Conservation (phyloP, 2,329 filamentous ascomycete species). For the Alternaria solani region DNA sequence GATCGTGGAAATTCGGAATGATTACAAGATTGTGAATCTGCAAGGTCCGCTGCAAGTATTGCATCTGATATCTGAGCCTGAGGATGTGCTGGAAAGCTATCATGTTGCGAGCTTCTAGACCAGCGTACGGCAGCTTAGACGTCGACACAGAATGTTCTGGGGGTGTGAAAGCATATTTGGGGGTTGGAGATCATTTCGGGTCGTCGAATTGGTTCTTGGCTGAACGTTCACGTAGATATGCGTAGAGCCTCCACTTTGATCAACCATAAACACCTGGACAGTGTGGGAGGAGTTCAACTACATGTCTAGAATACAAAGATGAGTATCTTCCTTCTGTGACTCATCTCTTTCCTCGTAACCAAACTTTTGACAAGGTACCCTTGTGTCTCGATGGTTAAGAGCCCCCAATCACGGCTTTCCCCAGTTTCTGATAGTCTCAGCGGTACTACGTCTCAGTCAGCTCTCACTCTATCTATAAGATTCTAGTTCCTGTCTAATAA, state of each 20-base stretch:
- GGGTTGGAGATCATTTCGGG: neutral
- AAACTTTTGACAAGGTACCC: neutral
- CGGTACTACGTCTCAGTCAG: neutral
- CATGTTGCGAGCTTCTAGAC: neutral
- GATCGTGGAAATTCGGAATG: neutral
- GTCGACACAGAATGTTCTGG: neutral
- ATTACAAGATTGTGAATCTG: constrained; percentile 16
- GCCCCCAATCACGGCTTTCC: neutral
- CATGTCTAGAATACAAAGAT: neutral
- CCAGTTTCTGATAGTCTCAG: neutral
- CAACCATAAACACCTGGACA: neutral
- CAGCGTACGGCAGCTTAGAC: neutral
- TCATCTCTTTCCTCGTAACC: neutral
- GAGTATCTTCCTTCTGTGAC: neutral
- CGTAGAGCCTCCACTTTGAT: neutral
- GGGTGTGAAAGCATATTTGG: neutral
- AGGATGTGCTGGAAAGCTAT: constrained; percentile 18
- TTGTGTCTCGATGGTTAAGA: neutral
- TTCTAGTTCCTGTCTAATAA: neutral
- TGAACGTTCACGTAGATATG: neutral
- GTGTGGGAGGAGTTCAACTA: neutral
- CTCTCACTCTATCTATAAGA: no score
- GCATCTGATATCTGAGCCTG: constrained; percentile 26
- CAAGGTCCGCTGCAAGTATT: constrained; percentile 25
- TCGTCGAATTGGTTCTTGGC: neutral